Evolutionary conservation across 441 rosid genomes (phyloP), one percentile per base, ranked within the genome.

Genomic region (Corymbia citriodora): DNA sequence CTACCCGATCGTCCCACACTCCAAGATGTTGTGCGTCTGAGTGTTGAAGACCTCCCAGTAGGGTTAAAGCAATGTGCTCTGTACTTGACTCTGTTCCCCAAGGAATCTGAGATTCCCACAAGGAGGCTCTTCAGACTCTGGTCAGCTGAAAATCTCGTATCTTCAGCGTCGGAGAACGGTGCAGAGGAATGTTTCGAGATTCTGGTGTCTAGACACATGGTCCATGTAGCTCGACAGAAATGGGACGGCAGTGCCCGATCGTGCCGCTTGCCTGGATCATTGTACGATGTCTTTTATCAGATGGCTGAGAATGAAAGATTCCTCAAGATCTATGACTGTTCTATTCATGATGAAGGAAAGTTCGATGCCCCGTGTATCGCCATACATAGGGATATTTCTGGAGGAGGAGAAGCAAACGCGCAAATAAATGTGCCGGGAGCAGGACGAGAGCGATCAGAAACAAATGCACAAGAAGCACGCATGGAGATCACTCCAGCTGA

Each of bases 291-390:
- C 33, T 10, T 83, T 83, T 18, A 17, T 83, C 55, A 13, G 12
- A 49, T 12, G 87, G 87, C 33, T 10, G 0, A 25, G 55, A 3
- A 3, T 4, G 55, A 13, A 83, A 9, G 55, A 17, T 25, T 83
- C 29, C 55, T 53, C 87, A 25, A 27, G 9, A 63, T 63, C 70
- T 63, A 63, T 14, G 70, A 6, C 70, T 0, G 18, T 3, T 63
- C 33, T 0, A 63, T 63, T 63, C 18, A 13, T 19, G 12, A 0
- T 8, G 0, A 83, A 29, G 1, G 0, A 0, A 12, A 25, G 87
- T 49, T 85, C 1, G 23, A 25, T 13, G 57, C 55, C 36, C 36
- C 0, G 2, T 12, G 36, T 29, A 25, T 85, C 0, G 36, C 55
- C 1, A 16, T 0, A 18, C 55, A 83, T 48, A 12, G 10, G 10